Base-by-base conservation (phyloP, 2,329 filamentous ascomycete genomes). In the Hypoxylon sp. region DNA sequence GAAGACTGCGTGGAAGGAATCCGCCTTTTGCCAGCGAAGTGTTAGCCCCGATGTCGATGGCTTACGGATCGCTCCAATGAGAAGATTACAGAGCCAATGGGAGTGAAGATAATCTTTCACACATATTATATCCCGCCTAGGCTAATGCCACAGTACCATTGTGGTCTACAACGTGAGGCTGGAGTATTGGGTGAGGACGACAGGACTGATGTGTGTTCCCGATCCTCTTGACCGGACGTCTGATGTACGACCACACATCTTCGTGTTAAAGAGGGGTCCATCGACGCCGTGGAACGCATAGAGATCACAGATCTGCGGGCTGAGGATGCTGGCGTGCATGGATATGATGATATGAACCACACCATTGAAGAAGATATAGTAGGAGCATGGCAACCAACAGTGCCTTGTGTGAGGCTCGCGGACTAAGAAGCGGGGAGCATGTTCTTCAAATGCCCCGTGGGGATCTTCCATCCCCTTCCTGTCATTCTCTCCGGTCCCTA, bases 271-370 rank as follows among this genome's bases (percentile, higher is more conserved):
- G n/a, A 14, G 38, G 38, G 53, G n/a, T 13, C 9, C 25, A 11
- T 46, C 19, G 11, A 34, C n/a, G 53, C 19, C 10, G 53, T 57
- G 53, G 28, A 45, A 57, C 53, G 21, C 41, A 23, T 34, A 25
- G 14, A n/a, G 38, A 45, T 45, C 23, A 56, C 4, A 56, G 52
- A 56, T 56, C 36, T 32, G 36, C n/a, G 23, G 38, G 14, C 38
- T 30, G 38, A 13, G 19, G 53, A 32, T 21, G 38, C 53, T 57
- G 41, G 43, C 25, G 19, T 46, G 53, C 53, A 57, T 57, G 38
- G 25, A 6, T 41, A 46, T 56, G 28, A 34, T 57, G 38, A 13
- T 46, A 13, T 34, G 34, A 13, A 17, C 19, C 38, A 13, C 36
- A 38, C 43, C 7, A 25, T n/a, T 21, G 28, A 32, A 46, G 19